These are phyloP conservation scores for Suhomyces anneliseae DNA, from an alignment of 1,139 yeast species.

Conservation along the genomic window DNA sequence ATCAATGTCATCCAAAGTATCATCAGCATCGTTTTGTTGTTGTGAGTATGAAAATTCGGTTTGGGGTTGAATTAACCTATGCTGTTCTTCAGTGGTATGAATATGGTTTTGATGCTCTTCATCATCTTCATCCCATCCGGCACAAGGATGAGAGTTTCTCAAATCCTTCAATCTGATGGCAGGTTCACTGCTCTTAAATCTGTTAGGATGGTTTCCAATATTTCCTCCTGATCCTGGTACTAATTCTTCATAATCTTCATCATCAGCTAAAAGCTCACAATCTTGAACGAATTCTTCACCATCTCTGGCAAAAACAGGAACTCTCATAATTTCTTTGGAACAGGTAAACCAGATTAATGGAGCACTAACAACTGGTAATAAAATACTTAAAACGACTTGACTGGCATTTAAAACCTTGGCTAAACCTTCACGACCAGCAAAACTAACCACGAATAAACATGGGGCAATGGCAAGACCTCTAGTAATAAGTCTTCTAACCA, in stretches of 20 bases:
- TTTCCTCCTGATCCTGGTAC: constrained; percentile 5
- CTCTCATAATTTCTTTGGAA: constrained; percentile 74
- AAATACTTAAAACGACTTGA: constrained; percentile 82
- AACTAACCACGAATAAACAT: constrained; percentile 73
- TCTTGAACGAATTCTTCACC: constrained; percentile 28
- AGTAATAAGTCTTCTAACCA: constrained; percentile 79
- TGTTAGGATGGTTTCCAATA: constrained; percentile 5
- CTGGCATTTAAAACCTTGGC: constrained; percentile 77
- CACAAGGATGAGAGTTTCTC: constrained; percentile 46
- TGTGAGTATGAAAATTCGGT: background rate
- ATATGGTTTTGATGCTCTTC: constrained; percentile 19
- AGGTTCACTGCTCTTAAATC: constrained; percentile 39
- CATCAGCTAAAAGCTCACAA: constrained; percentile 5
- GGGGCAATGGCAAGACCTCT: constrained; percentile 86
- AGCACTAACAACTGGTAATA: constrained; percentile 87
- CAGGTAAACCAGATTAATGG: constrained; percentile 87
- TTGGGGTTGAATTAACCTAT: constrained; percentile 1
- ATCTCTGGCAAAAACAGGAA: constrained; percentile 43
- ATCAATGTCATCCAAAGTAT: constrained; percentile 3
- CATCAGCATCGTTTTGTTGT: background rate
- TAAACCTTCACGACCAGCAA: constrained; percentile 84
- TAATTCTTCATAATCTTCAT: constrained; percentile 17
- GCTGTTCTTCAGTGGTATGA: constrained; percentile 12
- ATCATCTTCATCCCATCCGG: constrained; percentile 45
- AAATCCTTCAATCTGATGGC: constrained; percentile 46